These are phyloP conservation scores for Penicillium glabrum DNA, from an alignment of 2,329 filamentous ascomycete genomes.

Conservation along the genomic window DNA sequence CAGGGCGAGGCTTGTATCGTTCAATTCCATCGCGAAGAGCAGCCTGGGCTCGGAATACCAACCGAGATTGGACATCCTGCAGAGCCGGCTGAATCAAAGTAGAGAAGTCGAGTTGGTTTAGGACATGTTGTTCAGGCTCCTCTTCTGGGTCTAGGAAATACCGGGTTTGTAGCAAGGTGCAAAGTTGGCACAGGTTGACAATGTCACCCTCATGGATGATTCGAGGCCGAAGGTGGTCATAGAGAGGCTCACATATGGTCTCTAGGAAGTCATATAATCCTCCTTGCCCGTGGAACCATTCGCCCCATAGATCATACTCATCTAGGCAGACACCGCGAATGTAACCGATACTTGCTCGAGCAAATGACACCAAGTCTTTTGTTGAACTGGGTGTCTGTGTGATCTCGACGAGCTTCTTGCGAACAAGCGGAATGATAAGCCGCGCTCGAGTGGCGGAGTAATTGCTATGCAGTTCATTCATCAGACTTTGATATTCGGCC, in stretches of 20 bases:
- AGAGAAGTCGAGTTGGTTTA: conserved; percentile 62
- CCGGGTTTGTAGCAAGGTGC: conserved; percentile 63
- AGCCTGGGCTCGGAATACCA: conserved; percentile 65
- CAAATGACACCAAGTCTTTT: conserved; percentile 65
- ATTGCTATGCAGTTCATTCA: conserved; percentile 65
- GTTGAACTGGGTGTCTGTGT: conserved; percentile 60
- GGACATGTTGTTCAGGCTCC: conserved; percentile 50
- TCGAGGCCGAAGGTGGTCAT: conserved; percentile 64
- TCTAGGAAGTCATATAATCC: conserved; percentile 67
- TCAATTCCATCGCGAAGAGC: conserved; percentile 67
- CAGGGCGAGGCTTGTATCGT: conserved; percentile 62
- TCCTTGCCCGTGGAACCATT: conserved; percentile 65
- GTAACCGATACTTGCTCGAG: conserved; percentile 64
- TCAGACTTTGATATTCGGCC: conserved; percentile 65
- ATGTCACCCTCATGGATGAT: conserved; percentile 68
- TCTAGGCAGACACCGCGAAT: conserved; percentile 65
- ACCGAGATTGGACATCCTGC: conserved; percentile 66
- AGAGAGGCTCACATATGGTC: conserved; percentile 65
- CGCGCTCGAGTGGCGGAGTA: conserved; percentile 60
- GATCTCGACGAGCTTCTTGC: conserved; percentile 58
- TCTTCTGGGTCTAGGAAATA: conserved; percentile 63
- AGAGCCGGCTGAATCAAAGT: conserved; percentile 62
- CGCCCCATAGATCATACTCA: conserved; percentile 66
- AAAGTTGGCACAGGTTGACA: conserved; percentile 66
- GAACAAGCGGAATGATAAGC: conserved; percentile 61